A percentile compares a stretch with the other conserved stretches of the same genome.
These are phyloP conservation scores for Luffa aegyptiaca DNA, from an alignment of 306 rosid species.

Conservation along the genomic window DNA sequence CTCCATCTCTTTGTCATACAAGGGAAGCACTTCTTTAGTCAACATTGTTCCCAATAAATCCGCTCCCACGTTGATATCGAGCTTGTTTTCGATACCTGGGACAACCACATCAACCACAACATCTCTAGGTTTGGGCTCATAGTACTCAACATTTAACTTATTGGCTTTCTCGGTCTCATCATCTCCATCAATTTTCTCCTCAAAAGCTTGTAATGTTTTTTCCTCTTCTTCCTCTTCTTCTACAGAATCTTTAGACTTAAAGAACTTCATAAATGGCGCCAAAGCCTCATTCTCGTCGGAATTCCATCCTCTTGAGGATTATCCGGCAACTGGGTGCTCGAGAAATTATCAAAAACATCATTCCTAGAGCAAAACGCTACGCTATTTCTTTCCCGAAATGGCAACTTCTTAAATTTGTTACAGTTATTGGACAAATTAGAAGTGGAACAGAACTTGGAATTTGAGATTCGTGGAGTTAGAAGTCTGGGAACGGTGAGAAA, in stretches of 20 bases:
- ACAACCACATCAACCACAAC: conserved; percentile 86
- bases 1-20: conserved; percentile 78
- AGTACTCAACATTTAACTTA: conserved; percentile 64
- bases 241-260: conserved; percentile 37
- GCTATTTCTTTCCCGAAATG: conserved; percentile 27
- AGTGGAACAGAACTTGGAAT: conserved; percentile 15
- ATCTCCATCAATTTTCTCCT: conserved; percentile 24
- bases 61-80: conserved; percentile 80
- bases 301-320: conserved; percentile 23
- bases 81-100: conserved; percentile 83
- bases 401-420: conserved; percentile 22
- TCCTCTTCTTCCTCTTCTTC: conserved; percentile 30
- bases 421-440: conserved; percentile 12
- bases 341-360: conserved; percentile 40
- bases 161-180: conserved; percentile 25
- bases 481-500: conserved; percentile 1
- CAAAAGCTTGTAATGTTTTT: conserved; percentile 21
- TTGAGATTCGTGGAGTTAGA: conserved; percentile 11
- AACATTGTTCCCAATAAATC: conserved; percentile 86
- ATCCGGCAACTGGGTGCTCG: conserved; percentile 37
- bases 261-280: conserved; percentile 83
- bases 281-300: conserved; percentile 36
- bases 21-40: conserved; percentile 92
- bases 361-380: conserved; percentile 43
- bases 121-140: conserved; percentile 90